These are phyloP conservation scores for Thraustochytrium striatum DNA, from an alignment of 352 stramenopile genomes.

Conservation along the genomic window DNA sequence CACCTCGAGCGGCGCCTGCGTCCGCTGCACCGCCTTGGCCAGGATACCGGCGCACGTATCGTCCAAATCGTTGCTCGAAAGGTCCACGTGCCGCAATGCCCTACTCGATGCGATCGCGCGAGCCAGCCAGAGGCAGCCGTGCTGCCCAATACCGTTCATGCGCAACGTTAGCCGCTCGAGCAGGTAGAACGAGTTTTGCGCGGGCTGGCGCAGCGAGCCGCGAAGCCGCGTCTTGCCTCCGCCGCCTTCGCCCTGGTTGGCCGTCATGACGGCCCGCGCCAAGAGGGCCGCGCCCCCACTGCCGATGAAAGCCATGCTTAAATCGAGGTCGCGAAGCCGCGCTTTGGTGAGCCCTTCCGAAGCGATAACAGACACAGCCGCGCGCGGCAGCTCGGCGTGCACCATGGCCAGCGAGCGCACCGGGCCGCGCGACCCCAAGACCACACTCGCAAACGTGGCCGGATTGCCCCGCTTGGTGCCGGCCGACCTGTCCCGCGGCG, in stretches of 20 bases:
- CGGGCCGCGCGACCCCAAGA: background rate
- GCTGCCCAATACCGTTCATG: slow-evolving; percentile 36
- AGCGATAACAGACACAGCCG: background rate
- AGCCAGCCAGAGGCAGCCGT: background rate
- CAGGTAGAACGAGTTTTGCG: slow-evolving; percentile 15
- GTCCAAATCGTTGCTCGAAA: slow-evolving; percentile 12
- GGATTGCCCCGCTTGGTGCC: slow-evolving; percentile 17
- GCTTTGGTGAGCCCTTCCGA: slow-evolving; percentile 1
- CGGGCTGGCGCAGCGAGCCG: background rate
- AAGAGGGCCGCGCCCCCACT: background rate
- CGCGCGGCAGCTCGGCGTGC: slow-evolving; percentile 6
- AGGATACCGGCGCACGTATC: slow-evolving; percentile 1
- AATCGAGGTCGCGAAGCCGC: slow-evolving; percentile 1
- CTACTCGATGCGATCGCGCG: slow-evolving; percentile 20
- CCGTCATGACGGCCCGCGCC: slow-evolving; percentile 11
- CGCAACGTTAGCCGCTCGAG: slow-evolving; percentile 14
- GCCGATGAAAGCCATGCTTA: slow-evolving; percentile 44
- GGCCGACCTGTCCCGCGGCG: background rate
- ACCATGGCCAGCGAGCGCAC: background rate
- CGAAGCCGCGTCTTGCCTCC: background rate
- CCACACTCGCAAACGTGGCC: background rate
- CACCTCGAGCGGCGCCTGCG: background rate
- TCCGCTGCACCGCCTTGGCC: background rate
- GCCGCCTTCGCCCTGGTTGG: background rate
- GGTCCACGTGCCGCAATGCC: slow-evolving; percentile 9